Evolutionary conservation across 2,329 filamentous ascomycete species (phyloP), one percentile per base, ranked within the genome.

Genomic region (Monosporascus sp.): DNA sequence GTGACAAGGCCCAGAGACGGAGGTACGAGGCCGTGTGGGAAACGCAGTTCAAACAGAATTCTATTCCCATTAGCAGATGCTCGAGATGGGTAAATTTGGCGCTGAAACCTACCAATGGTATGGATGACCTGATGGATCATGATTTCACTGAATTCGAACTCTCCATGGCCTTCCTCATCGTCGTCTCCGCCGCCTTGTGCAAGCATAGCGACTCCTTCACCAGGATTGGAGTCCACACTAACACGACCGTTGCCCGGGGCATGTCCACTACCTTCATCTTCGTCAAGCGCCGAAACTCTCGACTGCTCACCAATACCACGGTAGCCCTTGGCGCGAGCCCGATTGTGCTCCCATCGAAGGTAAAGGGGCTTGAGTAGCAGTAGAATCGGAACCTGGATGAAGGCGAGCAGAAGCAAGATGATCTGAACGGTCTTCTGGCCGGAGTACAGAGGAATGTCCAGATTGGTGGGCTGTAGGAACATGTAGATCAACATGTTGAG

Each of bases 71-170:
- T 35, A 57, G 76, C 68, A 76, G 69, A 41, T 14, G 9, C 17
- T 41, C 49, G 46, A 37, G 19, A 47, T 37, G 5, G 9, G 27
- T 35, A 37, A 38, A 19, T 55, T n/a, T 2, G 24, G 49, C 17
- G 6, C 38, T 14, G 26, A 20, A 22, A 74, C 87, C 73, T 85
- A 93, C 89, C 91, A 66, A 97, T 97, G 19, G 93, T 97, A 77
- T 97, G 95, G 67, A 99, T 99, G 69, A 97, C 85, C 72, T 99
- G 94, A 74, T 99, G 94, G 68, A 99, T 99, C 91, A 99, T 97
- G 59, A 91, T 83, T 71, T 99, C 94, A 55, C 88, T 84, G 70
- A 99, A 99, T 64, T 99, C 94, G 70, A 99, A 99, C 68, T 99
- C 94, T 66, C 94, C 92, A 63, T 97, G 90, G 62, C 92, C 92